phyloP scores from a whole-genome alignment of 306 rosid species.

The Parietaria judaica region DNA sequence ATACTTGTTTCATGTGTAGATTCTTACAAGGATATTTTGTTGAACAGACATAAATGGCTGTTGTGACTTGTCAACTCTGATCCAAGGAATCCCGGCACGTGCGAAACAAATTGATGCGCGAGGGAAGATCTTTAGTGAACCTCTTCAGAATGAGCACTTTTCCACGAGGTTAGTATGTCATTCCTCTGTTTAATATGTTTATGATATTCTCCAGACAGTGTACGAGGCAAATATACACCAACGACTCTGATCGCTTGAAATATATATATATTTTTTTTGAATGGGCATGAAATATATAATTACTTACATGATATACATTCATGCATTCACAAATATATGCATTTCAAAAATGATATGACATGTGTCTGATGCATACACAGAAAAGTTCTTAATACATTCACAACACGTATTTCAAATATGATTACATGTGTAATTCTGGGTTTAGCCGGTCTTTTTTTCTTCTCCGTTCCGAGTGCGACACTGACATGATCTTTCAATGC shows the following conservation, averaged over 20 bases:
- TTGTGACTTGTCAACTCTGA: constrained; percentile 23
- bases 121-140: constrained; percentile 24
- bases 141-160: constrained; percentile 26
- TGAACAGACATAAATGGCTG: constrained; percentile 32
- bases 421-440: not conserved
- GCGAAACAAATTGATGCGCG: constrained; percentile 25
- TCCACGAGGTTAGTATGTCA: constrained; percentile 38
- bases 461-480: not conserved
- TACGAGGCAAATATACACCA: no score
- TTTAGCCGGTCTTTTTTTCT: not conserved
- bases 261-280: no score
- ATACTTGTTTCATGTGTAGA: constrained; percentile 1
- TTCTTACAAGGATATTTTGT: constrained; percentile 15
- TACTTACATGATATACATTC: no score
- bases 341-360: no score
- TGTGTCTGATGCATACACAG: no score
- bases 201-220: no score
- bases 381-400: no score
- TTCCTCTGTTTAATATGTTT: not conserved
- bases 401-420: no score
- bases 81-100: constrained; percentile 24
- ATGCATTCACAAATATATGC: no score
- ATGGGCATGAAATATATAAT: no score
- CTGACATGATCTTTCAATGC: not conserved
- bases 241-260: no score